Conservation (phyloP, 805 yeast genomes). For the Candida broadrunensis region DNA sequence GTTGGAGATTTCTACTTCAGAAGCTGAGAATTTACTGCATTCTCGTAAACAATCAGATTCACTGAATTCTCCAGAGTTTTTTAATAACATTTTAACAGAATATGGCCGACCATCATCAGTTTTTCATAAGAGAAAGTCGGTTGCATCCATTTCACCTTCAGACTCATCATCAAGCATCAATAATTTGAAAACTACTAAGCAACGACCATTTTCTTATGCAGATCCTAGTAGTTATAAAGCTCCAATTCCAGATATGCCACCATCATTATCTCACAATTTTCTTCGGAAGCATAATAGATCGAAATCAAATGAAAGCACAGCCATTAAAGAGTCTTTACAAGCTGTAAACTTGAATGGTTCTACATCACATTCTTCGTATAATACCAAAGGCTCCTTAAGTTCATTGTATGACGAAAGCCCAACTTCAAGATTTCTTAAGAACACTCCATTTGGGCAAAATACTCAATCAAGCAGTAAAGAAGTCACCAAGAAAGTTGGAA, state of each 20-base stretch:
- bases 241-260: slow-evolving; percentile 13
- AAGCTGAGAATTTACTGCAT: background rate
- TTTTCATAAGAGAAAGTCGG: slow-evolving; percentile 9
- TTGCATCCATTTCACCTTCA: slow-evolving; percentile 12
- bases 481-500: slow-evolving; percentile 23
- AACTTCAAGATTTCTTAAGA: background rate
- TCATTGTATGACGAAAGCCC: background rate
- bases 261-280: slow-evolving; percentile 24
- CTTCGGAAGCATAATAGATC: slow-evolving; percentile 65
- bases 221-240: slow-evolving; percentile 25
- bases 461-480: background rate
- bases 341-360: too few relatives aligned
- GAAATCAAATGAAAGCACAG: slow-evolving; percentile 20
- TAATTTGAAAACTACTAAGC: slow-evolving; percentile 13
- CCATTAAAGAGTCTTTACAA: slow-evolving; percentile 6
- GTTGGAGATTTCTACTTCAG: slow-evolving; percentile 10
- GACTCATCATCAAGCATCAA: slow-evolving; percentile 3
- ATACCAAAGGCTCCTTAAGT: background rate
- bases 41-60: slow-evolving; percentile 11
- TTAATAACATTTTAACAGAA: background rate
- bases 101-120: background rate
- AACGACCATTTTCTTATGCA: slow-evolving; percentile 37
- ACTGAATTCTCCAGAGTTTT: slow-evolving; percentile 8
- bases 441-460: background rate
- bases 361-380: background rate